Evolutionary conservation across 257 asterid genomes (phyloP).

Genomic region (Primulina eburnea): DNA sequence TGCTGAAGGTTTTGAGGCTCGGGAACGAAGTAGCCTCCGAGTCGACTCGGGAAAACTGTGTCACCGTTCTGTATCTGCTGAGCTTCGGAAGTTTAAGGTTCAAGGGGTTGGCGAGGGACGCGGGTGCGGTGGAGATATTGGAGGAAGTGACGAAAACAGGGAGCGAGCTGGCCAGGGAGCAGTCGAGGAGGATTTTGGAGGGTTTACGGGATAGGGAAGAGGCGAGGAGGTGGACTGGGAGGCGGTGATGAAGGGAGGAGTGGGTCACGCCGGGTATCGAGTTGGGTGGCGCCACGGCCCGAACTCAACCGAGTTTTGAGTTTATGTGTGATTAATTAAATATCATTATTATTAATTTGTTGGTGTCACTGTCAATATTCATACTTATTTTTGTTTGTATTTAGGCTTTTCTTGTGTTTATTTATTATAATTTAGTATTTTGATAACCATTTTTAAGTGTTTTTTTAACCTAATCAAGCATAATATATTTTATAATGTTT

Average conservation of each 20-base stretch:
- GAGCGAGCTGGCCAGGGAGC: conserved; percentile 65
- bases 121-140: conserved; percentile 58
- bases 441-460: too few species aligned
- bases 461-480: too few species aligned
- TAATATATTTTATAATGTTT: too few species aligned
- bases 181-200: conserved; percentile 53
- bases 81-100: conserved; percentile 78
- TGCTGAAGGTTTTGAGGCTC: conserved; percentile 50
- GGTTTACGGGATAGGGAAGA: conserved; percentile 40
- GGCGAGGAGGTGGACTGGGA: conserved; percentile 71
- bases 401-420: too few species aligned
- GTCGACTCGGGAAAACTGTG: conserved; percentile 70
- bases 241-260: conserved; percentile 60
- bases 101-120: conserved; percentile 65
- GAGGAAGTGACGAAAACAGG: conserved; percentile 49
- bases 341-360: too few species aligned
- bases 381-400: too few species aligned
- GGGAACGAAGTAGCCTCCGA: conserved; percentile 43
- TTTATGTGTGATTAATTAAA: neutral
- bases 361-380: too few species aligned
- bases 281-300: conserved; percentile 26
- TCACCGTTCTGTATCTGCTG: conserved; percentile 57
- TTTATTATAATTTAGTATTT: too few species aligned
- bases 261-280: conserved; percentile 53
- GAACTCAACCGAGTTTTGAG: conserved; percentile 42